Evolutionary conservation across 1,284 basidiomycete species (phyloP).

Genomic region (Abortiporus biennis): DNA sequence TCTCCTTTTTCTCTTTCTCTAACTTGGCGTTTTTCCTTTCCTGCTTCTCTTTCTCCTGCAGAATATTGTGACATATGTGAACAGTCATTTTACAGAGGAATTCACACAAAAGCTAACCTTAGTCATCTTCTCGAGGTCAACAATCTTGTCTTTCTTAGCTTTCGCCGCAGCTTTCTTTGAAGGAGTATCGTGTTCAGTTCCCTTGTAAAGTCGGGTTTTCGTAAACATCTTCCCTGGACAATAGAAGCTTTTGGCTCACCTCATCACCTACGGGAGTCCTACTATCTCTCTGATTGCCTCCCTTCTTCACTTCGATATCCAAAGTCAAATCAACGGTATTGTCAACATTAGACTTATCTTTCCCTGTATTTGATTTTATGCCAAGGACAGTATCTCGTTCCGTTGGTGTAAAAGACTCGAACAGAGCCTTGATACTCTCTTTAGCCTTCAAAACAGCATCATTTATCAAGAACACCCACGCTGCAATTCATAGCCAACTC

Average conservation of each 20-base stretch:
- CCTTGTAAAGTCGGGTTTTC: too few species aligned
- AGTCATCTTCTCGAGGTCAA: constrained; percentile 52
- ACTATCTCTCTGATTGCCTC: neutral
- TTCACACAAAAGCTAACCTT: constrained; percentile 37
- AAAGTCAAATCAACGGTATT: too few species aligned
- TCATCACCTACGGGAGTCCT: neutral
- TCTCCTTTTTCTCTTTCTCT: constrained; percentile 64
- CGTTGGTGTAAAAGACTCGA: constrained; percentile 48
- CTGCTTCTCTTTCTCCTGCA: constrained; percentile 58
- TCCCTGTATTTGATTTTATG: constrained; percentile 6
- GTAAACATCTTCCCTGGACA: neutral
- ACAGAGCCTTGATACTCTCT: constrained; percentile 44
- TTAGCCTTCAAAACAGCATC: constrained; percentile 44
- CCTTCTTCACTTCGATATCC: neutral
- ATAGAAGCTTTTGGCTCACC: neutral
- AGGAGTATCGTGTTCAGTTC: too few species aligned
- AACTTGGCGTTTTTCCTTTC: constrained; percentile 60
- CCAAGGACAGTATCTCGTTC: constrained; percentile 43
- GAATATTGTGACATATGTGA: constrained; percentile 1
- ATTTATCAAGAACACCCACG: constrained; percentile 2
- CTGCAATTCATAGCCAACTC: constrained; percentile 15
- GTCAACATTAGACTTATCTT: too few species aligned
- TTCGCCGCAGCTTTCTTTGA: constrained; percentile 16
- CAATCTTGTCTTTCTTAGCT: constrained; percentile 44
- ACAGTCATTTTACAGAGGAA: neutral